Base-by-base conservation (phyloP, 2,329 filamentous ascomycete genomes). In the Fusarium temperatum region DNA sequence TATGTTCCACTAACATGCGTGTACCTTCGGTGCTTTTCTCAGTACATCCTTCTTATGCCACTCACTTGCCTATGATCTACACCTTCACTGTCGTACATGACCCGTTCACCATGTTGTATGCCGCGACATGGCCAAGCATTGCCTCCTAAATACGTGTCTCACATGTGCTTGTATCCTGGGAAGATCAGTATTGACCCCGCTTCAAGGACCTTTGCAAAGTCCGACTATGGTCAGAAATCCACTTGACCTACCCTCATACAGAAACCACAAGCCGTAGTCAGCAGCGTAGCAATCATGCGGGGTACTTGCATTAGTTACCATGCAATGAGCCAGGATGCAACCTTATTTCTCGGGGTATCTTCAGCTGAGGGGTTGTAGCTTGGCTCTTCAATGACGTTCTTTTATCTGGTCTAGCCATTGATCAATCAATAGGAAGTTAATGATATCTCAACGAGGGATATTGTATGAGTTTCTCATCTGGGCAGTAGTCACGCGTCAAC, bases 401-500 rank as follows among this genome's bases (percentile, higher is more conserved):
- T 28, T 14, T 11, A 3, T 28, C 3, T 18, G 8, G 11, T 3
- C 12, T 3, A 13, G 15, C 11, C 3, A n/a, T 48, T 48, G 45
- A 22, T n/a, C 6, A 10, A n/a, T 12, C 11, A 6, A 26, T 13
- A 26, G 24, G 8, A 8, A 45, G n/a, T 8, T 28, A 8, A 15
- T 2, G 6, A 11, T 28, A 5, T 26, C 12, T 20, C 20, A 50
- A 7, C 15, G 6, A n/a, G 10, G 15, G 7, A n/a, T n/a, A 18
- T 5, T 24, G 17, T 20, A 15, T 35, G n/a, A 5, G 13, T 11
- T 9, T 35, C n/a, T 35, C 4, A 11, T 8, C 13, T 24, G 3
- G 1, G 20, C 4, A 51, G 9, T 35, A 8, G 6, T 5, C 6
- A 20, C 4, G 5, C 17, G 6, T 11, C 8, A 7, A 24, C 8